Evolutionary conservation across 2,329 filamentous ascomycete species (phyloP), one percentile per base, ranked within the genome.

Genomic region (Dothideomycetidae sp.): DNA sequence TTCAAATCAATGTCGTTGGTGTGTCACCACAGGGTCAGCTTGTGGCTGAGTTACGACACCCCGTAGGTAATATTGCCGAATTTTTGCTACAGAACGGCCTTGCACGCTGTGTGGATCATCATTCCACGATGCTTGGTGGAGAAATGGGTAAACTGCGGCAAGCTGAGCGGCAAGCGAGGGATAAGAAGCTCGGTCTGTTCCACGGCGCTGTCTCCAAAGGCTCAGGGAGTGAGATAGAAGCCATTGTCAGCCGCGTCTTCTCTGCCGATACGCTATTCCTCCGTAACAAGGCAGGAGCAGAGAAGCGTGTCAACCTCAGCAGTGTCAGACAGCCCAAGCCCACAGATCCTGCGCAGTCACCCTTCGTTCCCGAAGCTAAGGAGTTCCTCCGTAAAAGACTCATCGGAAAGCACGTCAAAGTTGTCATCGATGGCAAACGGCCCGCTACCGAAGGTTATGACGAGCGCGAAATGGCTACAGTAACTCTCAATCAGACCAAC

Each of bases 331-430:
- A 90, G 40, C 90, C 90, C n/a, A 86, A 93, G 53, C 73, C 81
- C 3, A 79, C 76, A 33, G 88, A 96, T 56, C 73, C 82, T 13
- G 79, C 83, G 40, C 88, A 96, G 59, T 72, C 82, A 29, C 84
- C 85, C 0, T 98, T 88, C 66, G 73, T 76, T 48, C 81, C 90
- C 10, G 88, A 94, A 54, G 88, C 90, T 19, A 98, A 98, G 66
- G 90, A 98, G 56, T 96, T 88, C 55, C 59, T 96, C 46, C 78
- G 90, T 39, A 93, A 93, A 68, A 84, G 78, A 58, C 60, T 94
- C 19, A 98, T 98, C 52, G 90, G 86, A 43, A 98, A 98, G 67
- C 83, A 93, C 48, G 84, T 96, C 47, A 82, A 80, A 57, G 75
- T 94, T 40, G 79, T 73, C 37, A 75, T 93, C 42, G 86, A 98